Conservation (phyloP, 2,329 filamentous ascomycete genomes). For the Fusarium nurragi region DNA sequence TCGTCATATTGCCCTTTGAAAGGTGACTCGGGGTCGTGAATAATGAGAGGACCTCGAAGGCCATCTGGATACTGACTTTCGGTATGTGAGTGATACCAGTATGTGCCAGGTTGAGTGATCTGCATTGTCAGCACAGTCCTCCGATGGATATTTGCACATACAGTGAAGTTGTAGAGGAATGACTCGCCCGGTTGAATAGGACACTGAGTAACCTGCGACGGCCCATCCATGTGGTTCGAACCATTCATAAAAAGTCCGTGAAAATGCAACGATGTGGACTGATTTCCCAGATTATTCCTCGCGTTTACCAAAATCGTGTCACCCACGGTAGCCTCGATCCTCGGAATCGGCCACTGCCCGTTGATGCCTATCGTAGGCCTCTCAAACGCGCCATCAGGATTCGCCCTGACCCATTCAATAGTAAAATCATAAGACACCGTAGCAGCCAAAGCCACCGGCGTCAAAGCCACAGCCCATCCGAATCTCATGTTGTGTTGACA, state of each 20-base stretch:
- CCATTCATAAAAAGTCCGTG: conserved; percentile 77
- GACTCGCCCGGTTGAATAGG: conserved; percentile 69
- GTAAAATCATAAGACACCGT: conserved; percentile 72
- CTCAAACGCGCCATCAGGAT: conserved; percentile 73
- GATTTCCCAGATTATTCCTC: conserved; percentile 68
- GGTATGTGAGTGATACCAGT: conserved; percentile 81
- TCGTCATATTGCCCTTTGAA: conserved; percentile 67
- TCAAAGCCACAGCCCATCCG: not conserved
- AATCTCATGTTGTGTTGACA: conserved; percentile 20
- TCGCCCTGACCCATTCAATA: conserved; percentile 75
- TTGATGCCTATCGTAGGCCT: conserved; percentile 82
- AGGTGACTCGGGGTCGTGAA: conserved; percentile 69
- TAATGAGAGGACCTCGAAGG: conserved; percentile 69
- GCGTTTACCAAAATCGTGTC: conserved; percentile 69
- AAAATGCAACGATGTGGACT: conserved; percentile 72
- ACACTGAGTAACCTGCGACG: conserved; percentile 72
- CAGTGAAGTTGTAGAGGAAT: conserved; percentile 76
- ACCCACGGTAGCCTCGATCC: conserved; percentile 69
- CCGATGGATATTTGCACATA: conserved; percentile 44
- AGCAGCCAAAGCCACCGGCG: conserved; percentile 45
- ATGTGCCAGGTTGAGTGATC: conserved; percentile 75
- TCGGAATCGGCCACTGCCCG: conserved; percentile 76
- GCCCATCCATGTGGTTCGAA: conserved; percentile 76
- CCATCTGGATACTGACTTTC: conserved; percentile 77
- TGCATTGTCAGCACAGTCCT: conserved; percentile 29